Conservation (phyloP, 2,329 filamentous ascomycete genomes). For the Diaporthe longicolla region DNA sequence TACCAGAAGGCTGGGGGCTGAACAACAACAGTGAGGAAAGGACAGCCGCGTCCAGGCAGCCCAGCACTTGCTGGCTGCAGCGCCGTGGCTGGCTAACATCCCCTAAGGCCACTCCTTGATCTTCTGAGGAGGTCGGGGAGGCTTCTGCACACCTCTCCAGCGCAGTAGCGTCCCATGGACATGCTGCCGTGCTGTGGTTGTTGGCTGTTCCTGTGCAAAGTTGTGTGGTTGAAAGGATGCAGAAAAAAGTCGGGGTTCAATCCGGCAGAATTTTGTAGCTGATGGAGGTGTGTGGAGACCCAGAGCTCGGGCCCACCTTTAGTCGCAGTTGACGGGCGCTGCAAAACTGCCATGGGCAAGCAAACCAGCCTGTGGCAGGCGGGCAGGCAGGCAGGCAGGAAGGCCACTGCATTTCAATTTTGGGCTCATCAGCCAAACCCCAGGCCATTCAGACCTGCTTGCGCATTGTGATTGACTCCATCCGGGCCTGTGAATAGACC, state of each 20-base stretch:
- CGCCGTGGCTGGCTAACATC: neutral
- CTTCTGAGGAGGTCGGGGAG: neutral
- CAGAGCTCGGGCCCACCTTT: conserved; percentile 27
- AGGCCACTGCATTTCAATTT: neutral
- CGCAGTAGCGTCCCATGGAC: neutral
- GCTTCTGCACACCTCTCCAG: too few relatives aligned
- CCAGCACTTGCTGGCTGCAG: conserved; percentile 31
- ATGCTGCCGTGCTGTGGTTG: neutral
- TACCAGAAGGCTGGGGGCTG: conserved; percentile 18
- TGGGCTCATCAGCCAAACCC: neutral
- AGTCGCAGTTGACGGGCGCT: neutral
- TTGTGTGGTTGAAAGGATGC: conserved; percentile 35
- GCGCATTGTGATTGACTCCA: neutral
- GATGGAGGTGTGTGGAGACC: conserved; percentile 37
- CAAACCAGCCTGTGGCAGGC: conserved; percentile 15
- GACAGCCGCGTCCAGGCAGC: conserved; percentile 28
- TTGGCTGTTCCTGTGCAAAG: neutral
- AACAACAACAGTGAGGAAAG: neutral
- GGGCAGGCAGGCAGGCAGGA: conserved; percentile 3
- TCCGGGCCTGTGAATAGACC: neutral
- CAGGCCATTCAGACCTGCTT: neutral
- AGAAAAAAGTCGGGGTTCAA: conserved; percentile 35
- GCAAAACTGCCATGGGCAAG: conserved; percentile 17
- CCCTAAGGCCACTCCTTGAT: neutral
- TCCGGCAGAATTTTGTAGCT: conserved; percentile 44